These are phyloP conservation scores for Globisporangium radiosum DNA, from an alignment of 352 stramenopile species.

Conservation along the genomic window DNA sequence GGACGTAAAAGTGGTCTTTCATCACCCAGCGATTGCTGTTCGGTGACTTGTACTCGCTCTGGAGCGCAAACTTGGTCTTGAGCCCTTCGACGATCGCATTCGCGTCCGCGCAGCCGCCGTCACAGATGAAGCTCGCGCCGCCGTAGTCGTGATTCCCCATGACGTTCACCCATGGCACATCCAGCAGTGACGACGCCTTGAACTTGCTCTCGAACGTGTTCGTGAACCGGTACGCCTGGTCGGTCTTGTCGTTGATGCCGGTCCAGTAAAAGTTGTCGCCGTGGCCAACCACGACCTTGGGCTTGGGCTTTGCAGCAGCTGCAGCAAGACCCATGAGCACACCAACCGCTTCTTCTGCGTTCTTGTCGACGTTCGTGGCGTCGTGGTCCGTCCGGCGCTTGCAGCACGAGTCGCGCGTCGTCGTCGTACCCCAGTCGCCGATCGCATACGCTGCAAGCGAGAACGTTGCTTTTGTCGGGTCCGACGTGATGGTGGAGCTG, in stretches of 20 bases:
- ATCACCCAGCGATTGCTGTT: slow-evolving; percentile 80
- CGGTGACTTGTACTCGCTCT: slow-evolving; percentile 73
- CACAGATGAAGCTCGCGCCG: slow-evolving; percentile 51
- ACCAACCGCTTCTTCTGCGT: slow-evolving; percentile 60
- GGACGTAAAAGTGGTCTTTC: slow-evolving; percentile 77
- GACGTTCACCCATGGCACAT: slow-evolving; percentile 54
- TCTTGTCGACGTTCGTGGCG: slow-evolving; percentile 47
- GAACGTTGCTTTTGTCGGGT: slow-evolving; percentile 46
- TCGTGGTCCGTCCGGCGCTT: slow-evolving; percentile 46
- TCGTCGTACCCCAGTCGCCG: slow-evolving; percentile 68
- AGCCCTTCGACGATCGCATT: slow-evolving; percentile 9
- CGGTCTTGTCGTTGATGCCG: slow-evolving; percentile 34
- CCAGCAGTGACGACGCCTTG: slow-evolving; percentile 35
- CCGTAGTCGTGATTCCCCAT: slow-evolving; percentile 73
- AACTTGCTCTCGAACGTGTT: slow-evolving; percentile 56
- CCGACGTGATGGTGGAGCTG: slow-evolving; percentile 33
- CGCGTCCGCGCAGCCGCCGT: slow-evolving; percentile 14
- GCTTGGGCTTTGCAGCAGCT: slow-evolving; percentile 22
- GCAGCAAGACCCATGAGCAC: slow-evolving; percentile 55
- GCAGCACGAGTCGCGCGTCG: slow-evolving; percentile 62
- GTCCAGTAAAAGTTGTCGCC: slow-evolving; percentile 72
- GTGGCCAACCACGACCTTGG: slow-evolving; percentile 57
- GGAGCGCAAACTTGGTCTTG: slow-evolving; percentile 15
- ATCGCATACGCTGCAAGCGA: slow-evolving; percentile 60
- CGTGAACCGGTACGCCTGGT: slow-evolving; percentile 41